A percentile compares a stretch with the other conserved stretches of the same genome.
These are phyloP conservation scores for Isatis tinctoria DNA, from an alignment of 345 rosid species.

Conservation along the genomic window DNA sequence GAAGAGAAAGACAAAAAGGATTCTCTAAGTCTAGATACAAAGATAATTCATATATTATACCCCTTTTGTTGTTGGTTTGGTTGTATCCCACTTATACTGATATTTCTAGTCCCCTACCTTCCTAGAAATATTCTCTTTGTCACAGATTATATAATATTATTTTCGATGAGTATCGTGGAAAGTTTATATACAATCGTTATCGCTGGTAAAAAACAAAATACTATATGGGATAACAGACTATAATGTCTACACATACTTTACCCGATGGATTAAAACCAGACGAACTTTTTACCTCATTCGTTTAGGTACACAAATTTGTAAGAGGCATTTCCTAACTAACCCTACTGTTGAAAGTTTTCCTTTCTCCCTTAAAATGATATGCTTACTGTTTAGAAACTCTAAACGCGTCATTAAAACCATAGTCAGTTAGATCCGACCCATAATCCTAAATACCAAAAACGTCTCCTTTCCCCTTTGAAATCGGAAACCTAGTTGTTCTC, in stretches of 20 bases:
- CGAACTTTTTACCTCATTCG: not conserved
- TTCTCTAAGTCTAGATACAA: not conserved
- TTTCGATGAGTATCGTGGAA: not conserved
- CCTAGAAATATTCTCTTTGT: not conserved
- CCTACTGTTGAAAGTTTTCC: not conserved
- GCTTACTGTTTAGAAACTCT: not conserved
- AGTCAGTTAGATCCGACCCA: not conserved
- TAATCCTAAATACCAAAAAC: no score
- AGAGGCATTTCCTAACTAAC: not conserved
- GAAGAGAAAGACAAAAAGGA: slow-evolving; percentile 19
- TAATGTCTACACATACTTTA: not conserved
- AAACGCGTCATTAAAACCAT: not conserved
- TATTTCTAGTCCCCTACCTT: slow-evolving; percentile 5
- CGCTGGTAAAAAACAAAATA: no score
- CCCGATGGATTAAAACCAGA: not conserved
- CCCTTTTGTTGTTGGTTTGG: slow-evolving; percentile 33
- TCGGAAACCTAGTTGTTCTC: no score
- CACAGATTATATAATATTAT: not conserved
- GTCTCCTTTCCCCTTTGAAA: no score
- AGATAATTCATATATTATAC: not conserved
- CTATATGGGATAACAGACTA: not conserved
- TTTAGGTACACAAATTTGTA: not conserved
- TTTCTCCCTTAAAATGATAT: not conserved
- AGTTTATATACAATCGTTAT: not conserved
- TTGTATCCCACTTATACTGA: slow-evolving; percentile 24